A percentile compares a stretch with the other conserved stretches of the same genome.
These are phyloP conservation scores for Recurvomyces mirabilis DNA, from an alignment of 495 filamentous ascomycete genomes.

Conservation along the genomic window DNA sequence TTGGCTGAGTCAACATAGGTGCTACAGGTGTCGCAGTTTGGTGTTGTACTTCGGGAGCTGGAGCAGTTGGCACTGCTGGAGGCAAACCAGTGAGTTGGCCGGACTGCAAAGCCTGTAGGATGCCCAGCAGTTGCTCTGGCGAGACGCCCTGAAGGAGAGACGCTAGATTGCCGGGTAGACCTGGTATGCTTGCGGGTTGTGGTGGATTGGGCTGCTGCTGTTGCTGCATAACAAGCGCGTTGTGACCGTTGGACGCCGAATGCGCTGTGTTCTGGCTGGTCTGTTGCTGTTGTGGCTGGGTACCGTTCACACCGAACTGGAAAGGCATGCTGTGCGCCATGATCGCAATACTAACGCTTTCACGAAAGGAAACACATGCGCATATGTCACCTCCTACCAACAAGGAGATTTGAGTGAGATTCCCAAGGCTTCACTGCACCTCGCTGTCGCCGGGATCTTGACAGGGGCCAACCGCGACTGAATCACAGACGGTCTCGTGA, in stretches of 20 bases:
- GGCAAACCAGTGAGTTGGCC: conserved; percentile 4
- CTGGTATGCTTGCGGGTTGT: conserved; percentile 5
- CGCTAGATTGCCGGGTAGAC: background rate
- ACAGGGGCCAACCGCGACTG: no score
- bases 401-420: no score
- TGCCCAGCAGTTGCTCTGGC: conserved; percentile 11
- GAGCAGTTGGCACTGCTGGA: background rate
- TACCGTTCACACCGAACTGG: conserved; percentile 2
- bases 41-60: background rate
- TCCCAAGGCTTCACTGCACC: no score
- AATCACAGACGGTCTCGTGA: no score
- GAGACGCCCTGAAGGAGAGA: conserved; percentile 8
- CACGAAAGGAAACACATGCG: background rate
- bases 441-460: no score
- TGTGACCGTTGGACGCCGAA: no score
- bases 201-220: no score
- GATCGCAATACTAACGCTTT: background rate
- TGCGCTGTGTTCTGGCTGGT: background rate
- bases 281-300: background rate
- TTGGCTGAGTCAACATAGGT: background rate
- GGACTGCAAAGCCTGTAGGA: conserved; percentile 10
- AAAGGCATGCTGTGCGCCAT: conserved; percentile 6
- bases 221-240: no score
- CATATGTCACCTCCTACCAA: background rate
- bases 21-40: background rate